Percentiles rank a stretch among this genome's conserved stretches.
Evolutionary conservation across 768 basidiomycete species (phyloP).

Genomic region (Mycena capillaripes): DNA sequence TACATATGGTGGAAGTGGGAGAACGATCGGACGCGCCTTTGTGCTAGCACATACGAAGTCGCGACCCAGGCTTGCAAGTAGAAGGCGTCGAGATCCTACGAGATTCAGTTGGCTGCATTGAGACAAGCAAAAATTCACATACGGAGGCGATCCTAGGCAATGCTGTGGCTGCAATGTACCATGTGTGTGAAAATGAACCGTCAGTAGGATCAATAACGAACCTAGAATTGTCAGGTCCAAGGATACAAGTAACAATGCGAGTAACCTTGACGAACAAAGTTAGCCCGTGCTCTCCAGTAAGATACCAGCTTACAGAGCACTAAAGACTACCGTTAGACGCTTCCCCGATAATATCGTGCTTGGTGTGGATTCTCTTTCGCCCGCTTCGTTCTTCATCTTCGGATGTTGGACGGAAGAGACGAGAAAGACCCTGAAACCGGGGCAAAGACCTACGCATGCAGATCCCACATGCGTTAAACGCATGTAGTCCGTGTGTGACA

Average conservation of each 20-base stretch:
- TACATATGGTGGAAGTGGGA: too few relatives aligned
- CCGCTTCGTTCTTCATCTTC: background rate
- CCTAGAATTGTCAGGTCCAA: conserved; percentile 25
- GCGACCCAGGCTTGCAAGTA: conserved; percentile 15
- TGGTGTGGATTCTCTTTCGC: background rate
- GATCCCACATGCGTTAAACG: too few relatives aligned
- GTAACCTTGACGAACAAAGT: background rate
- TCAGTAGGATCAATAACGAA: background rate
- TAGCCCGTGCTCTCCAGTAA: background rate
- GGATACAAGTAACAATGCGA: conserved; percentile 13
- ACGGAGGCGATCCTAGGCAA: conserved; percentile 26
- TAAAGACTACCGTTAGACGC: background rate
- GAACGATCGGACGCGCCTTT: background rate
- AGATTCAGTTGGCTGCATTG: background rate
- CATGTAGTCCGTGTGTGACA: too few relatives aligned
- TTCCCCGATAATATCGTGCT: conserved; percentile 10
- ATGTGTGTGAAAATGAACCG: background rate
- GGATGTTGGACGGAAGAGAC: too few relatives aligned
- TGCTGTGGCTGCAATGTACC: conserved; percentile 7
- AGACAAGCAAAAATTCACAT: background rate
- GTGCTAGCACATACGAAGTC: conserved; percentile 7
- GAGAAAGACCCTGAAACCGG: too few relatives aligned
- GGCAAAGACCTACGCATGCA: too few relatives aligned
- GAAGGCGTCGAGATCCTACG: conserved; percentile 13
- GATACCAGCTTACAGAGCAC: background rate